Conservation (phyloP, 2,329 filamentous ascomycete species). For the Cryphonectria parasitica region DNA sequence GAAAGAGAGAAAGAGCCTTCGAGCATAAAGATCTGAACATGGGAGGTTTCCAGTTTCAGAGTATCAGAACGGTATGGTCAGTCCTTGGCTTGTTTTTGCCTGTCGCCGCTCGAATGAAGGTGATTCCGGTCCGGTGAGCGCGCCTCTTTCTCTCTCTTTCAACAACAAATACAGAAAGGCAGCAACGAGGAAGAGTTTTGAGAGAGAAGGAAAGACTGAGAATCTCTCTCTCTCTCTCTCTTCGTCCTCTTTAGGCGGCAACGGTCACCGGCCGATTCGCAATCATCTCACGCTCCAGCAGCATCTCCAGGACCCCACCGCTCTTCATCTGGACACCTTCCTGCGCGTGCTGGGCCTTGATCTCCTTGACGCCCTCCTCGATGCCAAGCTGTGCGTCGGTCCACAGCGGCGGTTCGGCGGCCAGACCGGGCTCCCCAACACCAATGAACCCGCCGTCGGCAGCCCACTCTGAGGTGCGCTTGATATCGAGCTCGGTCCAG, state of each 20-base stretch:
- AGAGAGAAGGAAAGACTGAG: neutral
- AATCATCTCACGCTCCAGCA: conserved; percentile 59
- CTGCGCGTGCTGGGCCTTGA: conserved; percentile 47
- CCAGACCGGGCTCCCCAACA: conserved; percentile 73
- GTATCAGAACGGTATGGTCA: conserved; percentile 22
- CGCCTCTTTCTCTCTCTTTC: conserved; percentile 19
- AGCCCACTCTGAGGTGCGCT: conserved; percentile 91
- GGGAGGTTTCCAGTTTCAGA: conserved; percentile 8
- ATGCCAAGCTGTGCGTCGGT: conserved; percentile 86
- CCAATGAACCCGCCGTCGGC: conserved; percentile 91
- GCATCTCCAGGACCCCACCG: conserved; percentile 57
- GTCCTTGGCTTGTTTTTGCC: conserved; percentile 23
- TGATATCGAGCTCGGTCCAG: conserved; percentile 86
- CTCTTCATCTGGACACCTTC: conserved; percentile 41
- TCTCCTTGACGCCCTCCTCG: conserved; percentile 65
- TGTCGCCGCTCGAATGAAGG: conserved; percentile 39
- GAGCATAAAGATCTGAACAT: neutral
- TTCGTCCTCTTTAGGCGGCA: conserved; percentile 26
- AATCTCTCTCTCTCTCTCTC: neutral
- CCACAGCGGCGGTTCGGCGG: conserved; percentile 78
- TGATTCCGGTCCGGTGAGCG: conserved; percentile 37
- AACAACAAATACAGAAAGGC: conserved; percentile 4
- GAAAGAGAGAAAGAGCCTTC: neutral
- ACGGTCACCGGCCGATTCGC: conserved; percentile 37
- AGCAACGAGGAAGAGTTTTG: neutral